A percentile compares a stretch with the other conserved stretches of the same genome.
Conservation (phyloP, 257 asterid species). For the Nicotiana sylvestris region DNA sequence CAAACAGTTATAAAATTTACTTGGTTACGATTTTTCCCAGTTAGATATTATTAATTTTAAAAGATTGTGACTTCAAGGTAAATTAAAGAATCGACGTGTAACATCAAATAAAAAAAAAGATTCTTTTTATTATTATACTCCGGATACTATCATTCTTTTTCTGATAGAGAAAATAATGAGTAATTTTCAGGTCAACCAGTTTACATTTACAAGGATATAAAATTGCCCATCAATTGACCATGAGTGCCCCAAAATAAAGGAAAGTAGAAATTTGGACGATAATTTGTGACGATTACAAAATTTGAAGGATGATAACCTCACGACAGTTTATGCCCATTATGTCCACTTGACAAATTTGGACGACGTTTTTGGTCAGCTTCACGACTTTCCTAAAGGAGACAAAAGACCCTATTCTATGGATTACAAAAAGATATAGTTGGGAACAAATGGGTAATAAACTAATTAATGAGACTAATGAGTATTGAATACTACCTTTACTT, state of each 20-base stretch:
- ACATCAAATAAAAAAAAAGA: neutral
- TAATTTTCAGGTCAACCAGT: neutral
- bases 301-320: neutral
- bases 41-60: neutral
- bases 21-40: neutral
- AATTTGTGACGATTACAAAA: neutral
- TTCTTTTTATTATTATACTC: neutral
- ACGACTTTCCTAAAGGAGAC: neutral
- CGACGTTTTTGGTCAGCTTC: neutral
- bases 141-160: neutral
- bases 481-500: neutral
- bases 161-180: neutral
- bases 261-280: neutral
- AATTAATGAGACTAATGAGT: neutral
- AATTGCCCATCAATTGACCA: neutral
- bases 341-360: too few relatives aligned
- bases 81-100: neutral
- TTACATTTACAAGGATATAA: neutral
- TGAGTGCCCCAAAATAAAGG: neutral
- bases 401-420: neutral
- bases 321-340: too few relatives aligned
- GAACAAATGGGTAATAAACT: neutral
- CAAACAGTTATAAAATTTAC: neutral
- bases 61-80: neutral
- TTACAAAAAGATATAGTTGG: neutral